Conservation (phyloP, 2,329 filamentous ascomycete species). For the Colletotrichum eleusines region DNA sequence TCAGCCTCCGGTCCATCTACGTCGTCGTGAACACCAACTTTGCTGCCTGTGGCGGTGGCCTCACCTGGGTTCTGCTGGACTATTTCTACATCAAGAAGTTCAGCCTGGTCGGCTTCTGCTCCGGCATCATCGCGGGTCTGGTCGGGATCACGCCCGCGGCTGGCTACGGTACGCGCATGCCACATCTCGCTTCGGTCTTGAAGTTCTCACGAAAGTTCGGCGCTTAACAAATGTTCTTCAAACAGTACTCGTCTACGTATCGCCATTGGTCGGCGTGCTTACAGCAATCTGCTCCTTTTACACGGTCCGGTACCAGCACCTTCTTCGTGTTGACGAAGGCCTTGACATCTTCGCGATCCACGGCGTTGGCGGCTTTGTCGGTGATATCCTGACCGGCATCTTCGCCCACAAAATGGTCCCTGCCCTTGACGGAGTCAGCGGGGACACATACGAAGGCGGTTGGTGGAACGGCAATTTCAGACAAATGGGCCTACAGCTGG, state of each 20-base stretch:
- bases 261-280: slow-evolving; percentile 64
- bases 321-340: slow-evolving; percentile 67
- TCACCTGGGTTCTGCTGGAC: slow-evolving; percentile 66
- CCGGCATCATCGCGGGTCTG: slow-evolving; percentile 86
- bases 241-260: slow-evolving; percentile 61
- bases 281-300: slow-evolving; percentile 62
- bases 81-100: slow-evolving; percentile 62
- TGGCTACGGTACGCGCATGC: slow-evolving; percentile 61
- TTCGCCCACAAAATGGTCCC: slow-evolving; percentile 65
- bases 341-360: slow-evolving; percentile 72
- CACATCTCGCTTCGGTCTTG: background rate
- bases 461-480: slow-evolving; percentile 65
- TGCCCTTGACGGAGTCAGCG: slow-evolving; percentile 63
- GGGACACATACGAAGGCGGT: slow-evolving; percentile 57
- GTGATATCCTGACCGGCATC: slow-evolving; percentile 67
- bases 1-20: slow-evolving; percentile 64
- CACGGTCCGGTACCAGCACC: slow-evolving; percentile 61
- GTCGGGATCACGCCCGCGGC: slow-evolving; percentile 89
- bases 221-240: background rate
- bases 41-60: slow-evolving; percentile 65
- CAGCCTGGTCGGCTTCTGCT: slow-evolving; percentile 78
- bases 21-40: slow-evolving; percentile 71
- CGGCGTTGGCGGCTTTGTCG: slow-evolving; percentile 69
- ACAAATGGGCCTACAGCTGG: slow-evolving; percentile 69
- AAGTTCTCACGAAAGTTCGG: background rate